Evolutionary conservation across 192 early-diverging fungal species (phyloP), one percentile per base, ranked within the genome.

Genomic region (Linderina pennispora): DNA sequence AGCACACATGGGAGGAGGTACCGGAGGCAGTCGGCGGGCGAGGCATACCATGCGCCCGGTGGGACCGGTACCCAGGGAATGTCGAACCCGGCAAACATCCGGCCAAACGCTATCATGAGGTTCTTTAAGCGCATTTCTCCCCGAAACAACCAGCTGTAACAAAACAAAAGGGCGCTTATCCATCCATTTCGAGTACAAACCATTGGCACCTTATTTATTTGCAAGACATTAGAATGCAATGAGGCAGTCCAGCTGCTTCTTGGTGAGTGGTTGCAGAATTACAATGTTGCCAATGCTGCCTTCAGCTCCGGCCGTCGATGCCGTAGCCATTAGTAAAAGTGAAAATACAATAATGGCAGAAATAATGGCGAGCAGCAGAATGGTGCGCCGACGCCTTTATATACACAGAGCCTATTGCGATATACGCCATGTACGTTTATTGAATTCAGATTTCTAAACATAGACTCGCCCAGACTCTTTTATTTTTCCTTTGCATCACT

Each of bases 21-120:
- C 36, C 61, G 61, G 10, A 46, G 49, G 14, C 53, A 55, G 21
- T 64, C 61, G 26, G 53, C 53, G 13, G 34, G 52, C 23, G 51
- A 62, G n/a, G 40, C 61, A 5, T 64, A 64, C 40, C 53, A 48
- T n/a, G n/a, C n/a, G n/a, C n/a, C n/a, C n/a, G n/a, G n/a, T n/a
- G n/a, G n/a, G n/a, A n/a, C n/a, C n/a, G n/a, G n/a, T n/a, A n/a
- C n/a, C n/a, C n/a, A n/a, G n/a, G n/a, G n/a, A n/a, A n/a, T n/a
- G n/a, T n/a, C n/a, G n/a, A n/a, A n/a, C 28, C 28, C 28, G 28
- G 28, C 28, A 11, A 31, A 31, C 11, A 31, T 31, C 28, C 5
- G 11, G 11, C 28, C 28, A 11, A 31, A 31, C 28, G 28, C 28
- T 11, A 31, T 31, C 11, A 31, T 31, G 28, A 5, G 28, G 28